phyloP scores from a whole-genome alignment of 495 filamentous ascomycete species.

The Xylaria curta region DNA sequence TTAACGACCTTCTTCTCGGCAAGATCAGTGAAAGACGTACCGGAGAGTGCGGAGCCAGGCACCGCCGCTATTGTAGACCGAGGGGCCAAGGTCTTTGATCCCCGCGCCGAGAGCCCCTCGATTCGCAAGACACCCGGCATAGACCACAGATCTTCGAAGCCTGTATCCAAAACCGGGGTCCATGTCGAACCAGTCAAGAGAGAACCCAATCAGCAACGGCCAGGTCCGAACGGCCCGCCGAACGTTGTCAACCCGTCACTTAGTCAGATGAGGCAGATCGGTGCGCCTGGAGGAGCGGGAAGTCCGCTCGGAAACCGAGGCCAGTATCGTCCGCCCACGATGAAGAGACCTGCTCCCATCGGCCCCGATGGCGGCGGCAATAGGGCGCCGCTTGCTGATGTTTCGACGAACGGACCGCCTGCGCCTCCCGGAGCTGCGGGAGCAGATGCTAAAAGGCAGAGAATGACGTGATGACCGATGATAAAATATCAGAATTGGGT shows the following conservation, averaged over 20 bases:
- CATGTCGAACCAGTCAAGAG: slow-evolving; percentile 46
- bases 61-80: slow-evolving; percentile 46
- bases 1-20: slow-evolving; percentile 78
- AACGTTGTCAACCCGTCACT: slow-evolving; percentile 66
- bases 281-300: slow-evolving; percentile 65
- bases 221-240: slow-evolving; percentile 6
- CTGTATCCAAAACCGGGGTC: slow-evolving; percentile 59
- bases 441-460: slow-evolving; percentile 51
- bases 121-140: slow-evolving; percentile 91
- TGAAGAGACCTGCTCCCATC: slow-evolving; percentile 56
- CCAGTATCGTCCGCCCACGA: slow-evolving; percentile 65
- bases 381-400: slow-evolving; percentile 47
- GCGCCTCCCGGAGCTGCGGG: slow-evolving; percentile 31
- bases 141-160: slow-evolving; percentile 75
- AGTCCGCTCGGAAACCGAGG: slow-evolving; percentile 65
- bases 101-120: slow-evolving; percentile 80
- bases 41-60: slow-evolving; percentile 41
- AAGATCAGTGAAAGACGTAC: slow-evolving; percentile 61
- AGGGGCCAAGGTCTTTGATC: slow-evolving; percentile 72
- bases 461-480: slow-evolving; percentile 37
- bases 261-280: slow-evolving; percentile 73
- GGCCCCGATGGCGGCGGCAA: slow-evolving; percentile 30
- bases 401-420: slow-evolving; percentile 44
- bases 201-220: slow-evolving; percentile 36
- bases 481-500: not conserved